phyloP scores from a whole-genome alignment of 352 stramenopile species.

The Phytophthora fragariae region DNA sequence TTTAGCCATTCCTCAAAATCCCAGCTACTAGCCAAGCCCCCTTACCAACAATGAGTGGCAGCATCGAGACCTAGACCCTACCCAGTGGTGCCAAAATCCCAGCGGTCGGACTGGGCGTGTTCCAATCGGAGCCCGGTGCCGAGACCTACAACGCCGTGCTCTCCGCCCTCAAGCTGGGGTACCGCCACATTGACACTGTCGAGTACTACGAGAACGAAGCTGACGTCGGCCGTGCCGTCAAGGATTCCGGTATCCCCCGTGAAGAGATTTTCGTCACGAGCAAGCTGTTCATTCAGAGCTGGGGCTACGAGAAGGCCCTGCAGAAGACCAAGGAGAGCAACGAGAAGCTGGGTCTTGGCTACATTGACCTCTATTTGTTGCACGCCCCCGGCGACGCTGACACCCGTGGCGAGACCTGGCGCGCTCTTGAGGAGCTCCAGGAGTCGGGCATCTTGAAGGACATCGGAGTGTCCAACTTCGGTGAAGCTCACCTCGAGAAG shows the following conservation, averaged over 20 bases:
- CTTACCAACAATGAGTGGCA: neutral
- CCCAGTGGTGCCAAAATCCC: conserved; percentile 59
- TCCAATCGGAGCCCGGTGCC: conserved; percentile 50
- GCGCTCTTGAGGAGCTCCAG: conserved; percentile 60
- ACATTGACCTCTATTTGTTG: conserved; percentile 86
- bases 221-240: conserved; percentile 77
- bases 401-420: conserved; percentile 57
- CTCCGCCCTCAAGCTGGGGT: conserved; percentile 73
- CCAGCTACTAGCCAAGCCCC: conserved; percentile 12
- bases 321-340: conserved; percentile 56
- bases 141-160: conserved; percentile 69
- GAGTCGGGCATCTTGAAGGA: conserved; percentile 70
- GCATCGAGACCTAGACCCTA: conserved; percentile 45
- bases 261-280: conserved; percentile 88
- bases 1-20: conserved; percentile 21
- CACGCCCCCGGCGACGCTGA: conserved; percentile 61
- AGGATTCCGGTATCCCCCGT: conserved; percentile 74
- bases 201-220: conserved; percentile 85
- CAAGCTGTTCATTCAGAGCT: conserved; percentile 71
- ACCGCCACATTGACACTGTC: conserved; percentile 91
- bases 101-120: conserved; percentile 59
- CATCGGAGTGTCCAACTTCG: conserved; percentile 93
- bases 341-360: conserved; percentile 71
- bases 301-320: conserved; percentile 69
- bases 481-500: conserved; percentile 80